These are phyloP conservation scores for Ormosia emarginata DNA, from an alignment of 306 rosid genomes.

Conservation along the genomic window DNA sequence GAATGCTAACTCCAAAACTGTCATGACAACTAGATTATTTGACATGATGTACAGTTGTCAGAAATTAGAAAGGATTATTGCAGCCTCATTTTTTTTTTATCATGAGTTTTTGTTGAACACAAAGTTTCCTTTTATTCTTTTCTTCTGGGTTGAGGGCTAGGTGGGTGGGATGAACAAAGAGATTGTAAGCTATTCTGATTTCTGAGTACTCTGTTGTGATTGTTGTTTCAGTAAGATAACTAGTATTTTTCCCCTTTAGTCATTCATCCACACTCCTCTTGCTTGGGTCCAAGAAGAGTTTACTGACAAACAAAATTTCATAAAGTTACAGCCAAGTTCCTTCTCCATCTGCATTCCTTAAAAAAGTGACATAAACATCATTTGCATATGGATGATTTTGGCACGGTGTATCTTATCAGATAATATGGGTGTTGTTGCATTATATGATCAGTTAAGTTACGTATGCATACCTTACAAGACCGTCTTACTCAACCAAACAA, in stretches of 20 bases:
- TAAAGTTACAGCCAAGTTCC: background rate
- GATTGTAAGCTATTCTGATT: slow-evolving; percentile 17
- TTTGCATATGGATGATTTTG: background rate
- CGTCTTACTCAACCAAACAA: background rate
- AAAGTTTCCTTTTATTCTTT: background rate
- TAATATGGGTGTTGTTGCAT: background rate
- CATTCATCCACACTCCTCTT: background rate
- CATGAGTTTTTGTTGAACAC: slow-evolving; percentile 24
- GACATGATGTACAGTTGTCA: slow-evolving; percentile 37
- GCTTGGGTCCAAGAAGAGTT: background rate
- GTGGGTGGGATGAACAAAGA: background rate
- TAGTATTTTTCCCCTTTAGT: background rate
- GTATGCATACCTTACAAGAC: background rate
- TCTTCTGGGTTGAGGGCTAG: slow-evolving; percentile 10
- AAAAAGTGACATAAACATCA: background rate
- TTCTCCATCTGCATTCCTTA: background rate
- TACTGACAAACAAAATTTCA: background rate
- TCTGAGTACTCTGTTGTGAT: background rate
- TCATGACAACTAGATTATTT: slow-evolving; percentile 35
- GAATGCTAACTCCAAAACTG: slow-evolving; percentile 38
- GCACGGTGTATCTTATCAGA: background rate
- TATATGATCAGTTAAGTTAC: background rate
- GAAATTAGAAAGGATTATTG: slow-evolving; percentile 29
- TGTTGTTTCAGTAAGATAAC: background rate
- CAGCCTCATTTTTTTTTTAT: slow-evolving; percentile 16